Evolutionary conservation across 2,329 filamentous ascomycete genomes (phyloP), one percentile per base, ranked within the genome.

Genomic region (Exophiala spinifera): DNA sequence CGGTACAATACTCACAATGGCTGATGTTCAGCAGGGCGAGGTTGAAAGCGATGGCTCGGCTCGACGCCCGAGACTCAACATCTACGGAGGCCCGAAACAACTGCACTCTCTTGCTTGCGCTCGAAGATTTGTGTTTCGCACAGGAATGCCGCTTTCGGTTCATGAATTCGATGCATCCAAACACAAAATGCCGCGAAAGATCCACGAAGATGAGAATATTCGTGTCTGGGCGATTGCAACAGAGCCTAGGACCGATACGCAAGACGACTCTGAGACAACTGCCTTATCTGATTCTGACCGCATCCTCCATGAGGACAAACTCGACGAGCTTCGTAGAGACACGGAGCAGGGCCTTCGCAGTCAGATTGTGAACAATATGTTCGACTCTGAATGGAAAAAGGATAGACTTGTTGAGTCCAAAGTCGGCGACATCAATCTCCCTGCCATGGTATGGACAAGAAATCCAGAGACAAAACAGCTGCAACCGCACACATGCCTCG

Each of bases 171-270:
- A 58, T 21, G 53, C n/a, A 43, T 21, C 62, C 54, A 20, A 63
- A 69, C 55, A 62, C 64, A 2, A 67, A 65, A 23, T 45, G n/a
- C 69, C 70, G 43, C 69, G 75, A 25, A 88, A 91, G 0, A 84
- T 89, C 46, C 95, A 84, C 80, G 70, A 82, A 54, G 92, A 97
- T 68, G 77, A 82, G 10, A 84, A 86, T 59, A 83, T 96, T 52
- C 84, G 85, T 54, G 87, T 96, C 1, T 97, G 92, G 92, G 86
- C 89, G 43, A 78, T 97, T 65, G 81, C 88, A 0, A 71, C 88
- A 36, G 67, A 46, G 43, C 40, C 44, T 31, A 47, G 60, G 56
- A 6, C 56, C 51, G 42, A 74, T 74, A 52, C 79, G 79, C 62
- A 67, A 77, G 51, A 67, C 75, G 50, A 53, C 10, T 31, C 28